Evolutionary conservation across 2,329 filamentous ascomycete species (phyloP).

Genomic region (Mollisiaceae sp.): DNA sequence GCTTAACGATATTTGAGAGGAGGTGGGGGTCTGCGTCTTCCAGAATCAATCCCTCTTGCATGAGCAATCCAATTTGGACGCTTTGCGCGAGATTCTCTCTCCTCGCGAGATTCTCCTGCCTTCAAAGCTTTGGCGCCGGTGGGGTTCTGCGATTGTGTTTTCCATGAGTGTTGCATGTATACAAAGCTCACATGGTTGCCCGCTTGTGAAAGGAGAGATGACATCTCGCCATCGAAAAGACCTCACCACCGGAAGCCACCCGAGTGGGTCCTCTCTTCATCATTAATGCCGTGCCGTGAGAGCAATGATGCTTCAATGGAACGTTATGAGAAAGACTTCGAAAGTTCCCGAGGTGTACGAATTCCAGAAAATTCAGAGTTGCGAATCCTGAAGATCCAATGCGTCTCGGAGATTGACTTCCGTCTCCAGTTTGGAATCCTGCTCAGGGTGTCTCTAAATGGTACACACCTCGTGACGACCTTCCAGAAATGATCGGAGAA

Average conservation of each 20-base stretch:
- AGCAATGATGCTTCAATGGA: background rate
- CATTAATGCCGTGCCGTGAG: background rate
- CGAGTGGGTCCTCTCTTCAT: background rate
- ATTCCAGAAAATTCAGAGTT: background rate
- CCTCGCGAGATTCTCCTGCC: background rate
- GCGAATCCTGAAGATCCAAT: background rate
- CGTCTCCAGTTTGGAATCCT: background rate
- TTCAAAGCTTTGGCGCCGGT: background rate
- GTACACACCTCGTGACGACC: background rate
- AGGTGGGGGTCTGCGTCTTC: background rate
- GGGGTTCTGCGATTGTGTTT: background rate
- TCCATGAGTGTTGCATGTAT: background rate
- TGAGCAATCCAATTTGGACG: background rate
- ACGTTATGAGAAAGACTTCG: background rate
- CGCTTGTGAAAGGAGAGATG: background rate
- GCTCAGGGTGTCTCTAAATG: background rate
- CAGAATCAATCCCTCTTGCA: background rate
- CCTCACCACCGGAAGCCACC: background rate
- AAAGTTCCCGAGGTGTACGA: background rate
- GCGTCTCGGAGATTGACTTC: background rate
- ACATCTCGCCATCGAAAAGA: background rate
- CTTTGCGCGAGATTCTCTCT: background rate
- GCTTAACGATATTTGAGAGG: background rate
- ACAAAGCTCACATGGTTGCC: background rate
- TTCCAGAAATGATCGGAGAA: constrained; percentile 4